A percentile compares a stretch with the other conserved stretches of the same genome.
Evolutionary conservation across 768 basidiomycete genomes (phyloP).

Genomic region (Collybia sordida): DNA sequence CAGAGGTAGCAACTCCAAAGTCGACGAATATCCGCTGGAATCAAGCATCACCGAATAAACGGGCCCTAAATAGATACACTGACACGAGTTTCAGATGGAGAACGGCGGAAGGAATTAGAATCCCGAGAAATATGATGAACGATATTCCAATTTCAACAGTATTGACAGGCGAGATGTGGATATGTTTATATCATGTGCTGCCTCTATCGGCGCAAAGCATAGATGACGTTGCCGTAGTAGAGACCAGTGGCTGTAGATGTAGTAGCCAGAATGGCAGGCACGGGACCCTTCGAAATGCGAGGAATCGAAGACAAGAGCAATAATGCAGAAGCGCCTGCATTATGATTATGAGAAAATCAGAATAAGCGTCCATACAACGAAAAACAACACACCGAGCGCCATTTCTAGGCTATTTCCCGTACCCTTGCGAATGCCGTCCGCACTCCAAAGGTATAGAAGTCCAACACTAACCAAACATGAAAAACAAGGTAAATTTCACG

Average conservation of each 20-base stretch:
- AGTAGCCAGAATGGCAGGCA: conserved; percentile 61
- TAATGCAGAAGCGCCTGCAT: conserved; percentile 73
- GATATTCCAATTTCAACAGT: neutral
- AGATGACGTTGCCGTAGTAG: conserved; percentile 69
- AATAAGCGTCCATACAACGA: neutral
- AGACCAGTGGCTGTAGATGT: conserved; percentile 59
- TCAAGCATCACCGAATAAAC: too few relatives aligned
- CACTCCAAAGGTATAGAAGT: conserved; percentile 76
- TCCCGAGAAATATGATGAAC: neutral
- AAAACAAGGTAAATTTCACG: neutral
- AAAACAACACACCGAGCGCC: conserved; percentile 61
- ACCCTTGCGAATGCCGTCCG: conserved; percentile 71
- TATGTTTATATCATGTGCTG: neutral
- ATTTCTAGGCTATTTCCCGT: conserved; percentile 73
- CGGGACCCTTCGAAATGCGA: conserved; percentile 69
- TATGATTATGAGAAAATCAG: neutral
- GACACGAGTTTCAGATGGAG: neutral
- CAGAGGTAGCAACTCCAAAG: too few relatives aligned
- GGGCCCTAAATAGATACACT: too few relatives aligned
- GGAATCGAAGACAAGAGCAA: conserved; percentile 75
- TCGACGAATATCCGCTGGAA: too few relatives aligned
- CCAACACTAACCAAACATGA: conserved; percentile 55
- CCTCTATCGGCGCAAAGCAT: conserved; percentile 22
- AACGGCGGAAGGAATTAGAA: too few relatives aligned
- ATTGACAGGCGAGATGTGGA: neutral